phyloP scores from a whole-genome alignment of 352 stramenopile species.

The Globisporangium camurandrum region DNA sequence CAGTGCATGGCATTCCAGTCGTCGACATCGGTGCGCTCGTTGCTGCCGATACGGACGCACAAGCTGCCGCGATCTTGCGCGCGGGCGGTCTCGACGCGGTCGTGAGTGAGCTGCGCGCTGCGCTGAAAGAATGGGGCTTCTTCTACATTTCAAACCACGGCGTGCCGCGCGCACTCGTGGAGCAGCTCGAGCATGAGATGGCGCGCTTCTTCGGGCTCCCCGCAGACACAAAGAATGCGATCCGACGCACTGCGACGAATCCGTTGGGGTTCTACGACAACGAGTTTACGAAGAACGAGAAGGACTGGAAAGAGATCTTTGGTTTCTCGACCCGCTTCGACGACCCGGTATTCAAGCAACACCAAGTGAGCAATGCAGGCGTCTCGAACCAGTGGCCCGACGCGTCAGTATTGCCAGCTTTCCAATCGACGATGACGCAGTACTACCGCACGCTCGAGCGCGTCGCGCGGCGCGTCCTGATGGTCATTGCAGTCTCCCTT shows the following conservation, averaged over 20 bases:
- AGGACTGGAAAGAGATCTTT: slow-evolving; percentile 89
- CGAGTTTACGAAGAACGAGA: slow-evolving; percentile 91
- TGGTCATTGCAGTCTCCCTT: slow-evolving; percentile 26
- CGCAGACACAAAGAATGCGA: slow-evolving; percentile 30
- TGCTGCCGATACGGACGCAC: slow-evolving; percentile 17
- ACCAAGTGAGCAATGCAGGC: too few species aligned
- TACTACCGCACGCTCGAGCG: slow-evolving; percentile 27
- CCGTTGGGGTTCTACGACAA: slow-evolving; percentile 90
- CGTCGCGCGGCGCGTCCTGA: slow-evolving; percentile 23
- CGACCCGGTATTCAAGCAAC: slow-evolving; percentile 22
- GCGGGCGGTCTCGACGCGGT: slow-evolving; percentile 15
- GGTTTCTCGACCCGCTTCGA: slow-evolving; percentile 48
- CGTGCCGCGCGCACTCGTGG: slow-evolving; percentile 52
- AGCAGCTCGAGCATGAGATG: slow-evolving; percentile 53
- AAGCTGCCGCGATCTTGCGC: slow-evolving; percentile 23
- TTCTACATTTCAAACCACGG: slow-evolving; percentile 90
- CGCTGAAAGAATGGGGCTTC: slow-evolving; percentile 79
- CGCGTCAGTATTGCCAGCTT: slow-evolving; percentile 37
- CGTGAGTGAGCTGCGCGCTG: slow-evolving; percentile 31
- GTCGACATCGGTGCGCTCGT: slow-evolving; percentile 46
- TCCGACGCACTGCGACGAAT: slow-evolving; percentile 75
- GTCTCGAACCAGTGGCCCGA: slow-evolving; percentile 76
- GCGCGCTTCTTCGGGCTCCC: slow-evolving; percentile 80
- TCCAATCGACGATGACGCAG: slow-evolving; percentile 34
- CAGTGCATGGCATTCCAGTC: slow-evolving; percentile 18